These are phyloP conservation scores for Hyphopichia wangnamkhiaoensis DNA, from an alignment of 1,139 yeast genomes.

Conservation along the genomic window DNA sequence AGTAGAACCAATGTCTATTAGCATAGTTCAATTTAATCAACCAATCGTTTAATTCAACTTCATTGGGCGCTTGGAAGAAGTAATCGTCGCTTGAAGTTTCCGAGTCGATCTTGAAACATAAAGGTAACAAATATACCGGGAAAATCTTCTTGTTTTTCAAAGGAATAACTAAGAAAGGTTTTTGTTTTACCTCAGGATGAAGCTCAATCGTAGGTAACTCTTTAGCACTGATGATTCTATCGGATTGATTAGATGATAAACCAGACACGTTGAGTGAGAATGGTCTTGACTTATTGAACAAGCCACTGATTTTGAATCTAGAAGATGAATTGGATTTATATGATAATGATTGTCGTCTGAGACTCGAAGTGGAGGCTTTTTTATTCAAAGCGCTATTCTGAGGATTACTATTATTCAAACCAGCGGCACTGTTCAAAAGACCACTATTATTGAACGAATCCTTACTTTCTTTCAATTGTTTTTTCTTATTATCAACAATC, in stretches of 20 bases:
- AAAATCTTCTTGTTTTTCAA: slow-evolving; percentile 53
- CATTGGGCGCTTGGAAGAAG: slow-evolving; percentile 67
- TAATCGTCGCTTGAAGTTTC: slow-evolving; percentile 56
- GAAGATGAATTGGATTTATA: slow-evolving; percentile 42
- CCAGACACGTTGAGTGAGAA: slow-evolving; percentile 31
- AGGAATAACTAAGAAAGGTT: slow-evolving; percentile 58
- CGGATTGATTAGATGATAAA: slow-evolving; percentile 31
- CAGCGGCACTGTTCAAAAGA: slow-evolving; percentile 4
- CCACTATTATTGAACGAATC: slow-evolving; percentile 2
- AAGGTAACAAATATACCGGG: slow-evolving; percentile 54
- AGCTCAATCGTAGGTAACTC: slow-evolving; percentile 61
- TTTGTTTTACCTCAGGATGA: slow-evolving; percentile 46
- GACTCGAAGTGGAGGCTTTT: slow-evolving; percentile 33
- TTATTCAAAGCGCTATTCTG: slow-evolving; percentile 21
- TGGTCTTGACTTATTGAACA: slow-evolving; percentile 41
- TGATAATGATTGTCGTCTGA: slow-evolving; percentile 43
- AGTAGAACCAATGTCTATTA: slow-evolving; percentile 58
- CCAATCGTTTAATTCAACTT: slow-evolving; percentile 78
- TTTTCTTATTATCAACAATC: slow-evolving; percentile 37
- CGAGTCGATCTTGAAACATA: slow-evolving; percentile 62
- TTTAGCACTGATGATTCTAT: slow-evolving; percentile 49
- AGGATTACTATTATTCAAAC: slow-evolving; percentile 2
- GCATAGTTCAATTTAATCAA: slow-evolving; percentile 50
- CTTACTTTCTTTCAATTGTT: slow-evolving; percentile 20
- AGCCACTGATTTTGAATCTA: slow-evolving; percentile 46